Evolutionary conservation across 345 rosid species (phyloP).

Genomic region (Pistacia vera): DNA sequence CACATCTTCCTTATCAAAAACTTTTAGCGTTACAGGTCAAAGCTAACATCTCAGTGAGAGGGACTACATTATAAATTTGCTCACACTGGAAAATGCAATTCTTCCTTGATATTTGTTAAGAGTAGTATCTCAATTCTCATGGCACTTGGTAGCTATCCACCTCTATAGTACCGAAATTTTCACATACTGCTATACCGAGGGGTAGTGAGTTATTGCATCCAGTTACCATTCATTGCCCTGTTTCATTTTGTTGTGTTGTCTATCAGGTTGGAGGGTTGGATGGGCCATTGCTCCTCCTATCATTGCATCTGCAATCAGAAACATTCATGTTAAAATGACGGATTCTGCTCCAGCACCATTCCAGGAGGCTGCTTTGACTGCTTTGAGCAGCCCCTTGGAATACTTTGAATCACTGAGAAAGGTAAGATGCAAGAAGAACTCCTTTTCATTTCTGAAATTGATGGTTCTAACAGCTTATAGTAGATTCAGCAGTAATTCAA

Average conservation of each 20-base stretch:
- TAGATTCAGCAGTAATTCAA: background rate
- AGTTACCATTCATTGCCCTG: slow-evolving; percentile 8
- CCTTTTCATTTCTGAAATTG: background rate
- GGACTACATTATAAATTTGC: slow-evolving; percentile 6
- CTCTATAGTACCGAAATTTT: background rate
- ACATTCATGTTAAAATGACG: slow-evolving; percentile 54
- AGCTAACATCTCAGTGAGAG: slow-evolving; percentile 1
- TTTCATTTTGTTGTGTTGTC: slow-evolving; percentile 15
- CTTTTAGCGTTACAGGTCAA: slow-evolving; percentile 59
- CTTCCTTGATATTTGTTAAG: background rate
- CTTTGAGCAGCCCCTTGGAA: slow-evolving; percentile 40
- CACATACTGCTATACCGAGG: background rate
- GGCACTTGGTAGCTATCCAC: background rate
- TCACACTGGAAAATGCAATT: background rate
- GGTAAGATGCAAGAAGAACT: slow-evolving; percentile 25
- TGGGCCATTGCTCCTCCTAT: slow-evolving; percentile 65
- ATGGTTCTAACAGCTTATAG: background rate
- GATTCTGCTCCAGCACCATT: slow-evolving; percentile 70
- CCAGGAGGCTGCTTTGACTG: slow-evolving; percentile 63
- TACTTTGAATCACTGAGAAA: slow-evolving; percentile 46
- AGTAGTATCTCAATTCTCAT: background rate
- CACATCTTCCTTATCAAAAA: slow-evolving; percentile 62
- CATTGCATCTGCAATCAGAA: slow-evolving; percentile 49
- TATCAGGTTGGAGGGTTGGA: slow-evolving; percentile 63
- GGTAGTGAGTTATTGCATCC: background rate